phyloP scores from a whole-genome alignment of 495 filamentous ascomycete species.

The Eremomyces bilateralis region DNA sequence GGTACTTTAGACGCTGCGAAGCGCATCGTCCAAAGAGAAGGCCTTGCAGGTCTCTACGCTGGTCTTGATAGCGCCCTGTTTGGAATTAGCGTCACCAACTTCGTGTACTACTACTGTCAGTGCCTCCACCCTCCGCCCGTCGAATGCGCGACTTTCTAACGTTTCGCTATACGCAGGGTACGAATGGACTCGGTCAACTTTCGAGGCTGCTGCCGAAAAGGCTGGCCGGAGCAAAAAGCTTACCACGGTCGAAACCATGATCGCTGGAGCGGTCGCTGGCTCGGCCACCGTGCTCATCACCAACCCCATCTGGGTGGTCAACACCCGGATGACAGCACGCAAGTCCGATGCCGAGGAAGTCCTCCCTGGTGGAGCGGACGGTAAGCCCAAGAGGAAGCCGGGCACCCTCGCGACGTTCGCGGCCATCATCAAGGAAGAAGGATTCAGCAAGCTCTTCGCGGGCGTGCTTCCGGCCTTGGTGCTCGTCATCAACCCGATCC shows the following conservation, averaged over 20 bases:
- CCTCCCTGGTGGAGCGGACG: conserved; percentile 23
- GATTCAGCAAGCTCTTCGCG: conserved; percentile 63
- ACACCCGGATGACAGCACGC: conserved; percentile 91
- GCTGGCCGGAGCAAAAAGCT: conserved; percentile 67
- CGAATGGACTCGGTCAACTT: conserved; percentile 82
- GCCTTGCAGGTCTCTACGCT: conserved; percentile 66
- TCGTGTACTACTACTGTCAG: conserved; percentile 96
- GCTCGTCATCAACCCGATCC: conserved; percentile 88
- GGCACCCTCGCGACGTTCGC: conserved; percentile 63
- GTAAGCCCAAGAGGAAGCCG: conserved; percentile 24
- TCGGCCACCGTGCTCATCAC: conserved; percentile 85
- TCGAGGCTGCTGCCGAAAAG: conserved; percentile 58
- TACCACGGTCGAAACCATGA: conserved; percentile 76
- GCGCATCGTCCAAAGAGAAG: conserved; percentile 79
- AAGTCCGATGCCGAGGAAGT: conserved; percentile 28
- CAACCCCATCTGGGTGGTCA: conserved; percentile 97
- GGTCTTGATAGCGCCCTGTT: conserved; percentile 82
- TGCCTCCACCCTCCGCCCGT: neutral
- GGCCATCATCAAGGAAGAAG: conserved; percentile 56
- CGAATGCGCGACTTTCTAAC: conserved; percentile 4
- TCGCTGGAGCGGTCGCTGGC: conserved; percentile 86
- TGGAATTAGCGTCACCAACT: conserved; percentile 95
- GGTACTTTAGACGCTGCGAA: conserved; percentile 59
- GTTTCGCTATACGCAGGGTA: conserved; percentile 32
- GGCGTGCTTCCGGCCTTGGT: conserved; percentile 85